Evolutionary conservation across 148 eudicot species (phyloP), one percentile per base, ranked within the genome.

Genomic region (Rhododendron kiyosumense): DNA sequence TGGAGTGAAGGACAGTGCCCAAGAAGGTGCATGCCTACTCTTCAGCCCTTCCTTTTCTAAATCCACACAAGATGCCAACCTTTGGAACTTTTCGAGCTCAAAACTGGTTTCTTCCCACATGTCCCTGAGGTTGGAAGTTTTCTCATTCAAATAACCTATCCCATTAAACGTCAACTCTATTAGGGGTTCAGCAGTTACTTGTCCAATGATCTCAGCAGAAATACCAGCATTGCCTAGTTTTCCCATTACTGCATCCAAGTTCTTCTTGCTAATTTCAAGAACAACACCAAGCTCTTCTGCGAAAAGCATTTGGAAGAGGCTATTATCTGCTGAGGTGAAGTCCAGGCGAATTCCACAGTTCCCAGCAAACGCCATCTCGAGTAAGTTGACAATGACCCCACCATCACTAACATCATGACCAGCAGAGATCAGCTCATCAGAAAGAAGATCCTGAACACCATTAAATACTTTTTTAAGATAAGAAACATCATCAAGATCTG

Each of bases 321-420:
- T 89, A 87, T 87, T 90, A 77, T 89, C 93, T 12, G 78, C 71
- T 43, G 96, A 91, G 75, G 87, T 85, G 57, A 96, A 90, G 82
- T 93, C 91, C 89, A 96, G 81, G 59, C 86, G 78, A 86, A 94
- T 78, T 11, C 98, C 99, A 87, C 98, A 95, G 71, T 96, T 96
- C 38, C 99, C 98, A 10, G 99, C 97, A 90, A 96, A 96, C 52
- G 98, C 97, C 99, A 96, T 96, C 86, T 96, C 99, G 43, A 96
- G 94, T 46, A 88, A 82, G 85, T 85, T 85, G 32, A 94, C 94
- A 75, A 96, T 86, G 67, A 95, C 75, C 76, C 98, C 99, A 49
- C 99, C 99, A 83, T 96, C 99, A 85, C 99, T 95, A 80, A 96
- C 88, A 85, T 96, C 99, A 87, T 96, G 99, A 75, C 99, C 99